Evolutionary conservation across 78 protist species (phyloP), one percentile per base, ranked within the genome.

Genomic region (Pigoraptor vietnamica): DNA sequence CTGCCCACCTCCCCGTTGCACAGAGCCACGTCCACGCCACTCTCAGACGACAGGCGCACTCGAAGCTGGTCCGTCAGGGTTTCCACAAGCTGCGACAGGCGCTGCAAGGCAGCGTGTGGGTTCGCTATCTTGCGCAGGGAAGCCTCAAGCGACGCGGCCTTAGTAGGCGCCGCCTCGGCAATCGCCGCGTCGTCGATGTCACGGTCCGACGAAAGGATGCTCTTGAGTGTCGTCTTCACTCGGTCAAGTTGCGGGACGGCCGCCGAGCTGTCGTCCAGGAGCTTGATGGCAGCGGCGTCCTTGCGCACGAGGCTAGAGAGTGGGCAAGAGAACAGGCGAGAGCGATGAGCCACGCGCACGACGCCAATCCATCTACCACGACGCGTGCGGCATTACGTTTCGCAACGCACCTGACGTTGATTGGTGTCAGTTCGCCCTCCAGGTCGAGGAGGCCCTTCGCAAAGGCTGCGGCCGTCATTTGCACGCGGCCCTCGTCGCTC

Each of bases 381-480:
- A n/a, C n/a, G n/a, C n/a, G n/a, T n/a, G n/a, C n/a, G n/a, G n/a
- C n/a, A n/a, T n/a, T n/a, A n/a, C n/a, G n/a, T n/a, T n/a, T n/a
- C n/a, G n/a, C n/a, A n/a, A n/a, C 67, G 6, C 67, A 48, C 67
- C 67, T 48, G 67, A 93, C 95, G 24, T 90, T 90, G 91, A 95
- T 95, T 39, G 97, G 97, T 0, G 95, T 92, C 39, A 95, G 89
- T n/a, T 86, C 91, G 40, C 95, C 97, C 40, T 95, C 97, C 10
- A 95, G 93, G 24, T 81, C 94, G 48, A 95, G 93, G 90, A 95
- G 90, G 86, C 93, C 91, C 39, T 90, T 90, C 29, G 95, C 39
- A 81, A 95, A 95, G 23, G 94, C 93, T 1, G 97, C 97, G 24
- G 90, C 90, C 34, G 94, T 90, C 96, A 88, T 89, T 92, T 92